These are phyloP conservation scores for Phytophthora cajani DNA, from an alignment of 352 stramenopile genomes.

Conservation along the genomic window DNA sequence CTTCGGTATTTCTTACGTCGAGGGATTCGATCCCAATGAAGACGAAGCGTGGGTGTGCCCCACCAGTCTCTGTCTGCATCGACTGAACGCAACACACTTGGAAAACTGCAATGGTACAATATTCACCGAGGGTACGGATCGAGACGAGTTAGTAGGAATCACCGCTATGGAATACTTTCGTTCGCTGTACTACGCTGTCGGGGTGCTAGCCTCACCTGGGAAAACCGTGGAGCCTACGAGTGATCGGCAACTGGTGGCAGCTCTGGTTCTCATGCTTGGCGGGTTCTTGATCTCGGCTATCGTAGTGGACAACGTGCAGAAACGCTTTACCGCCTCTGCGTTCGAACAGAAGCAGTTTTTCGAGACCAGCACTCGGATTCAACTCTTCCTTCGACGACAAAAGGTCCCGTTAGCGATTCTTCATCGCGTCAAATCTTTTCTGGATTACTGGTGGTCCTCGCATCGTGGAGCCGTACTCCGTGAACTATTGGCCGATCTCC, in stretches of 20 bases:
- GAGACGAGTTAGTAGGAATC: constrained; percentile 25
- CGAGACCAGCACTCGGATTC: constrained; percentile 47
- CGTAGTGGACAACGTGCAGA: constrained; percentile 56
- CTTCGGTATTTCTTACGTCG: constrained; percentile 35
- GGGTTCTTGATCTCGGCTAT: neutral
- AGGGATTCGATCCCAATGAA: constrained; percentile 30
- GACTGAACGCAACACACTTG: constrained; percentile 14
- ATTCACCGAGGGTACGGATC: constrained; percentile 4
- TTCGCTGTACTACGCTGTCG: neutral
- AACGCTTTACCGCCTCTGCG: constrained; percentile 50
- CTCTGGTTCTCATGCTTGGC: neutral
- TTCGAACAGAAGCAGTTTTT: constrained; percentile 65
- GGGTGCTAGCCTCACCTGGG: neutral
- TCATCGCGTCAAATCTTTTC: constrained; percentile 53
- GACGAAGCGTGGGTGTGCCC: constrained; percentile 35
- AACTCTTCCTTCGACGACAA: constrained; percentile 54
- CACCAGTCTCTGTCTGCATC: constrained; percentile 23
- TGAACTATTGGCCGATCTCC: constrained; percentile 50
- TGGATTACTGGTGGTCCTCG: constrained; percentile 68
- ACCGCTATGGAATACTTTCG: neutral
- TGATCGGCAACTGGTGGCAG: neutral
- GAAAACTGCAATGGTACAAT: constrained; percentile 12
- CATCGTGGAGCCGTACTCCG: constrained; percentile 54
- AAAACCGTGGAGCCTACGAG: neutral
- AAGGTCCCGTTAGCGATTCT: constrained; percentile 49